Base-by-base conservation (phyloP, 2,329 filamentous ascomycete genomes). In the Hypoxylon sp. region DNA sequence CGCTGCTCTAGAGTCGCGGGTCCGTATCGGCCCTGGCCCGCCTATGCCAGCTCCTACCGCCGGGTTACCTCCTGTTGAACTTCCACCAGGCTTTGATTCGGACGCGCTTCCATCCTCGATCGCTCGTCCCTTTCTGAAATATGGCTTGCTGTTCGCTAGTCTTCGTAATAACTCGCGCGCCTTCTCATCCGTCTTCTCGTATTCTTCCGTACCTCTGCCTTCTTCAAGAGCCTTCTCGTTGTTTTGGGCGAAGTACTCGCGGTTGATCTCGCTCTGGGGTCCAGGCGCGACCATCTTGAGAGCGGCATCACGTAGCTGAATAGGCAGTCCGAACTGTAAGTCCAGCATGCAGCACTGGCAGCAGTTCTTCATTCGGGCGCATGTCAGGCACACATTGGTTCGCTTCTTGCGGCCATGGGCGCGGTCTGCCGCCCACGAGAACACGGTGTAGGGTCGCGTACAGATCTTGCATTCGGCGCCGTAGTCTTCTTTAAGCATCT, bases 271-370 rank as follows among this genome's bases (percentile, higher is more conserved):
- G 78, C 93, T 97, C 70, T 93, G 89, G 0, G 96, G 96, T 0
- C 96, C 96, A 0, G 96, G 94, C 0, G 95, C 94, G 45, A 98
- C 93, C 92, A 99, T 97, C 84, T 98, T 98, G 70, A 99, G 85
- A 4, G 97, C 96, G 2, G 96, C 96, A 84, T 99, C 96, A 77
- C 96, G 90, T 64, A 99, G 93, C 13, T 94, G 92, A 76, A 99
- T 97, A 10, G 96, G 96, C 28, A 99, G 85, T 23, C 96, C 97
- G 77, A 98, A 99, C 11, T 93, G 95, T 66, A 99, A 83, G 85
- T 99, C 96, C 58, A 99, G 90, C 93, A 98, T 98, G 84, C 96
- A 99, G 82, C 91, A 95, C 83, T 99, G 96, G 78, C 96, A 99
- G 84, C 96, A 98, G 83, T 99, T 99, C 82, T 99, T 99, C 72